These are phyloP conservation scores for Vitis rotundifolia DNA, from an alignment of 164 flowering plant species.

Conservation along the genomic window DNA sequence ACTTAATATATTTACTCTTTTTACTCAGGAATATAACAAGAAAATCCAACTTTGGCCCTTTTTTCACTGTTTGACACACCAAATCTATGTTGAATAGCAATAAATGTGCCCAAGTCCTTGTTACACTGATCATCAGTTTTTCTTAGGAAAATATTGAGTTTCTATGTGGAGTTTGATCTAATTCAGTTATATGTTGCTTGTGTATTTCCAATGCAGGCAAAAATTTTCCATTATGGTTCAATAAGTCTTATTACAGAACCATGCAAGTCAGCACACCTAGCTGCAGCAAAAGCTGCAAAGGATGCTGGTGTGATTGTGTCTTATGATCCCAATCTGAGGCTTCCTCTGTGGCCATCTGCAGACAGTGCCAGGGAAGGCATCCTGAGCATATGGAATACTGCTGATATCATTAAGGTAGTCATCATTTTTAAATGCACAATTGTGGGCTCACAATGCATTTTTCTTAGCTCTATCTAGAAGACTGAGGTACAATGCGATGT, in stretches of 20 bases:
- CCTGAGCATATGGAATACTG: constrained; percentile 88
- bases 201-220: constrained; percentile 57
- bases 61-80: not conserved
- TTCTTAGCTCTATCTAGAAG: not conserved
- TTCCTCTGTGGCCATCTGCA: constrained; percentile 92
- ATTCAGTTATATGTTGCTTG: not conserved
- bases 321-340: constrained; percentile 95
- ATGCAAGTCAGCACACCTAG: constrained; percentile 91
- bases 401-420: constrained; percentile 92
- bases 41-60: not conserved
- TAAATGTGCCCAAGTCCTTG: too few relatives aligned
- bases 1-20: too few relatives aligned
- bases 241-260: constrained; percentile 97
- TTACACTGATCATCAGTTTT: too few relatives aligned
- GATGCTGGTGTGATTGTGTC: constrained; percentile 91
- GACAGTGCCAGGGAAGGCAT: constrained; percentile 94
- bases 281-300: constrained; percentile 88
- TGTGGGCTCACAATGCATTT: not conserved
- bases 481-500: not conserved
- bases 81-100: too few relatives aligned
- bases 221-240: constrained; percentile 92
- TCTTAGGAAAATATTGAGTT: too few relatives aligned
- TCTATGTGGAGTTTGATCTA: too few relatives aligned
- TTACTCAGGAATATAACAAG: too few relatives aligned
- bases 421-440: not conserved